A percentile compares a stretch with the other conserved stretches of the same genome.
phyloP scores from a whole-genome alignment of 306 rosid species.

The Malus sieversii region DNA sequence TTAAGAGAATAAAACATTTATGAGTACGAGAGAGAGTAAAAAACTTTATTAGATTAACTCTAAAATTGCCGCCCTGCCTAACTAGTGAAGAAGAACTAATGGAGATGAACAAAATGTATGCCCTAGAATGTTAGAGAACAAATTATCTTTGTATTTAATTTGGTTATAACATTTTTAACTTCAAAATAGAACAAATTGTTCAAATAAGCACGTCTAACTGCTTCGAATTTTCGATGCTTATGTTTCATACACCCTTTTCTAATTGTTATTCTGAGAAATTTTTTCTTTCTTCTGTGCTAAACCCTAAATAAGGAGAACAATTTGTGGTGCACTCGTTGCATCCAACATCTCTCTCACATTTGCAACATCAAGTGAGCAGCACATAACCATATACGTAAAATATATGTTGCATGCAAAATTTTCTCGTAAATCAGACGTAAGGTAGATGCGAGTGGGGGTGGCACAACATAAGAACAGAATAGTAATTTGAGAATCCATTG shows the following conservation, averaged over 20 bases:
- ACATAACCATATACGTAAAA: not conserved
- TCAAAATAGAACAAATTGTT: not conserved
- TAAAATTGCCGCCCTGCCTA: too few species aligned
- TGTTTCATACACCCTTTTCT: not conserved
- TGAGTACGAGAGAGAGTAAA: too few species aligned
- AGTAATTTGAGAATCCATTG: slow-evolving; percentile 7
- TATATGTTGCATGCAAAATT: not conserved
- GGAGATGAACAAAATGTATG: too few species aligned
- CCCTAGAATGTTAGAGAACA: too few species aligned
- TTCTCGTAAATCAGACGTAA: not conserved
- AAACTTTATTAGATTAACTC: too few species aligned
- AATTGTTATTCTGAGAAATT: not conserved
- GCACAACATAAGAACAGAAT: not conserved
- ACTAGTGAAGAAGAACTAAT: too few species aligned
- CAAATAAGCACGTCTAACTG: not conserved
- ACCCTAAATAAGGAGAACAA: not conserved
- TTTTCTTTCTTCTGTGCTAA: not conserved
- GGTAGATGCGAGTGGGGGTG: not conserved
- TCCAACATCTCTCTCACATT: not conserved
- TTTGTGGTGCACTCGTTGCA: not conserved
- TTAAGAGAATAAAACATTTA: too few species aligned
- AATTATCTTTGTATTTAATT: not conserved
- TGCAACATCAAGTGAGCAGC: not conserved
- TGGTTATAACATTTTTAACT: not conserved
- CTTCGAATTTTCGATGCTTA: not conserved